Percentiles rank a stretch among this genome's conserved stretches.
Evolutionary conservation across 1,284 basidiomycete genomes (phyloP).

Genomic region (Lentinula novae-zelandiae): DNA sequence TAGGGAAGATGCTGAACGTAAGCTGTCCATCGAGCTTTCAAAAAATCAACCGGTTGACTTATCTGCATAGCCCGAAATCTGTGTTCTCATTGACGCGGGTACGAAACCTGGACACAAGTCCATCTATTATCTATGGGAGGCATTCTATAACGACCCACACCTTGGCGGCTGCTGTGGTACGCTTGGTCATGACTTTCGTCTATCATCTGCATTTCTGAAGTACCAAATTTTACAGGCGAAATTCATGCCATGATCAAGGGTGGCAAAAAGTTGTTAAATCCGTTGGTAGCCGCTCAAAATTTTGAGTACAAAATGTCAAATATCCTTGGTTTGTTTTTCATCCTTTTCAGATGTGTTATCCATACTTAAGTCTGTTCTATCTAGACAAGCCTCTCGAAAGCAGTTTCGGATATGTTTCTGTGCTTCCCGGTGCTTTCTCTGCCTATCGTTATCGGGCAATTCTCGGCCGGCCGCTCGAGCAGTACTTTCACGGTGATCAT

Average conservation of each 20-base stretch:
- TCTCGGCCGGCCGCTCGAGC: constrained; percentile 87
- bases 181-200: constrained; percentile 8
- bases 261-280: constrained; percentile 90
- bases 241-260: constrained; percentile 94
- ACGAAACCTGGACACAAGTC: constrained; percentile 97
- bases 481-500: constrained; percentile 99
- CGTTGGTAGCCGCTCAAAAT: constrained; percentile 92
- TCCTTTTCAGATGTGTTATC: neutral
- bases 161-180: constrained; percentile 48
- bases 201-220: neutral
- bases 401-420: constrained; percentile 93
- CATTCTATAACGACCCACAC: constrained; percentile 71
- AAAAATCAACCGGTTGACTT: constrained; percentile 6
- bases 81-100: constrained; percentile 90
- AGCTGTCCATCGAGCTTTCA: constrained; percentile 14
- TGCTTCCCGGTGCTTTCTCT: constrained; percentile 95
- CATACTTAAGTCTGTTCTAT: constrained; percentile 8
- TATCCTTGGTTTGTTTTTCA: constrained; percentile 67
- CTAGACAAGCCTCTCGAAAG: constrained; percentile 91
- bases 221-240: constrained; percentile 53
- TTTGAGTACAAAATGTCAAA: constrained; percentile 99
- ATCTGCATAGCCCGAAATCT: constrained; percentile 72
- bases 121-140: constrained; percentile 97
- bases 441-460: constrained; percentile 93
- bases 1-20: constrained; percentile 80